Evolutionary conservation across 352 stramenopile genomes (phyloP).

Genomic region (Globisporangium okanoganense): DNA sequence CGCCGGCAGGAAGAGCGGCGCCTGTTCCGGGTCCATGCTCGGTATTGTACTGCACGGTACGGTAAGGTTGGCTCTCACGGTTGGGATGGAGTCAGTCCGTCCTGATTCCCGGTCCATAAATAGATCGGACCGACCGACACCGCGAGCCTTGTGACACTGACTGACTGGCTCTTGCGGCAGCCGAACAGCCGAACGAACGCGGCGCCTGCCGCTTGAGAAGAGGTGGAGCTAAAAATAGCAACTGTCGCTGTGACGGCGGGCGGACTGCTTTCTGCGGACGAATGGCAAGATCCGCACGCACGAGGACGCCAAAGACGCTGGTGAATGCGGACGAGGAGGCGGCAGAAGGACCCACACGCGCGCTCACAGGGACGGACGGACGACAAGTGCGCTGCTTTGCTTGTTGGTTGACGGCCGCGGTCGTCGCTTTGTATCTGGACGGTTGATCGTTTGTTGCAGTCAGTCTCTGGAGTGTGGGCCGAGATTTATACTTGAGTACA

Average conservation of each 20-base stretch:
- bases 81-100: too few species aligned
- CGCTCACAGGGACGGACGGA: not conserved
- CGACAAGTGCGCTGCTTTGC: too few species aligned
- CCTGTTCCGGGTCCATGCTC: not conserved
- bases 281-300: not conserved
- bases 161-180: too few species aligned
- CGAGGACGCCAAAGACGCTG: not conserved
- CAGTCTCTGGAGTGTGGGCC: not conserved
- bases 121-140: too few species aligned
- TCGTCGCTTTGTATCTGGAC: not conserved
- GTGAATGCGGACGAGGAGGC: not conserved
- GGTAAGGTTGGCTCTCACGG: too few species aligned
- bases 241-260: not conserved
- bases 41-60: not conserved
- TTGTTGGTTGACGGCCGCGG: not conserved
- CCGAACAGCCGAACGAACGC: not conserved
- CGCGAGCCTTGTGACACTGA: too few species aligned
- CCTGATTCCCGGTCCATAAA: too few species aligned
- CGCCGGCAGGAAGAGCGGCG: slow-evolving; percentile 16
- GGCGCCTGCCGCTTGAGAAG: too few species aligned
- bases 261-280: not conserved
- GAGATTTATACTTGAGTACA: not conserved
- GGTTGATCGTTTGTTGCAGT: not conserved
- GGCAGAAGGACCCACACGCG: not conserved
- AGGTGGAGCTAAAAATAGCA: not conserved